Evolutionary conservation across 1,139 yeast species (phyloP).

Genomic region (Maudiozyma humilis): DNA sequence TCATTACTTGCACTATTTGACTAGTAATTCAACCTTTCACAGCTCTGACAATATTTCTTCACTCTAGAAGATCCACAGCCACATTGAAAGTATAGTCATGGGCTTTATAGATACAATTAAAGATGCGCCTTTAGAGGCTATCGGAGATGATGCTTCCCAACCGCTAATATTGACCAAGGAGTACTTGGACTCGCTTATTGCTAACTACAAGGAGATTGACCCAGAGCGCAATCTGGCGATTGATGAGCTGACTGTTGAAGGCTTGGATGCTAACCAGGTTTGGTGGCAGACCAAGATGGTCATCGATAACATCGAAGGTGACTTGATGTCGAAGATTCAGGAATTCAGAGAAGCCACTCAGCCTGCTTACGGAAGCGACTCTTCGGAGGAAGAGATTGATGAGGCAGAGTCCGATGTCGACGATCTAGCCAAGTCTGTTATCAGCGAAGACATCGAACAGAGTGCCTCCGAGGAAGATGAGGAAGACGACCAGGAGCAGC

Average conservation of each 20-base stretch:
- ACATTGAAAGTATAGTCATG: not conserved
- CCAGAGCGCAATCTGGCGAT: constrained; percentile 51
- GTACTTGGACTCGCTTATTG: constrained; percentile 27
- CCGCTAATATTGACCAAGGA: constrained; percentile 20
- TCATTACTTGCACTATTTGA: too few species aligned
- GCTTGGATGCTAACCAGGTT: constrained; percentile 82
- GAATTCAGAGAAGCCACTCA: constrained; percentile 32
- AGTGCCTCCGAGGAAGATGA: constrained; percentile 18
- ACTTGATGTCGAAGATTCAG: constrained; percentile 43
- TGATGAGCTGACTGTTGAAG: constrained; percentile 77
- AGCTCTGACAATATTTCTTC: too few species aligned
- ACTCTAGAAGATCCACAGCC: too few species aligned
- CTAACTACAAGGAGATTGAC: constrained; percentile 15
- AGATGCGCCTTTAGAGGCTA: constrained; percentile 17
- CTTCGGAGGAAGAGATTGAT: constrained; percentile 22
- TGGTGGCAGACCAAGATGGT: constrained; percentile 91
- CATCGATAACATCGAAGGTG: constrained; percentile 59
- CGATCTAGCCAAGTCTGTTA: constrained; percentile 11
- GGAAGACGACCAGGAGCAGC: constrained; percentile 14
- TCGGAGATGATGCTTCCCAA: constrained; percentile 15
- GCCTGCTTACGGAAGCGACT: constrained; percentile 20
- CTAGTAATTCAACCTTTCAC: too few species aligned
- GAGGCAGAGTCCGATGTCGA: constrained; percentile 24
- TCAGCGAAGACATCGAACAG: constrained; percentile 16
- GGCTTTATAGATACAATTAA: constrained; percentile 15